Evolutionary conservation across 2,329 filamentous ascomycete genomes (phyloP), one percentile per base, ranked within the genome.

Genomic region (Falciphora oryzae): DNA sequence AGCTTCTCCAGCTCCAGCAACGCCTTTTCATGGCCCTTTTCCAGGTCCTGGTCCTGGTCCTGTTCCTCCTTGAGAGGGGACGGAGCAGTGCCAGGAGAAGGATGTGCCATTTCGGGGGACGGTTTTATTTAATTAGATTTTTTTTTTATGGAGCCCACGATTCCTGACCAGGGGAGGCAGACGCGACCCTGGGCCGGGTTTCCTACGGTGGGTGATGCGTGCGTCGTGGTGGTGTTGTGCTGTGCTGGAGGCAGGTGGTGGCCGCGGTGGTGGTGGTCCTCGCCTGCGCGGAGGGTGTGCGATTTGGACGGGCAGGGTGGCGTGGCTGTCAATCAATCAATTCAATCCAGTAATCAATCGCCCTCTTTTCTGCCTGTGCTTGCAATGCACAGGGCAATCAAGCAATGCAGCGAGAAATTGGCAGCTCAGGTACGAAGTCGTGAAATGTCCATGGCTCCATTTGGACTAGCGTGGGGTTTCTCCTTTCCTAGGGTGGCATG

Each of bases 121-220:
- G 50, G 38, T 63, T 63, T 63, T 72, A 72, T 73, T 76, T 75
- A 76, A 75, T 76, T 75, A 73, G 73, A 72, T 69, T 50, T 72
- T 73, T 75, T 75, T 74, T 74, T 74, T 75, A 73, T 74, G 75
- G 74, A 74, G 75, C 73, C 73, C 74, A 73, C 70, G 71, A 75
- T 75, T 74, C 70, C 71, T 70, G 67, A 69, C 70, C 71, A 69
- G 71, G 70, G 62, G 62, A 61, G 63, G 31, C 61, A 64, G 66
- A 67, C 70, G 71, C 72, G 71, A 72, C 73, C 71, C 69, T 73
- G 71, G 72, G 71, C 72, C 72, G 70, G 69, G 67, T 71, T 73
- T 71, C 68, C 70, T 66, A 44, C 63, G 65, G 64, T 28, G 62
- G 29, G 25, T 22, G 32, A 59, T 57, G 59, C 59, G 35, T 60